Evolutionary conservation across 1,284 basidiomycete species (phyloP).

Genomic region (Chondrostereum purpureum): DNA sequence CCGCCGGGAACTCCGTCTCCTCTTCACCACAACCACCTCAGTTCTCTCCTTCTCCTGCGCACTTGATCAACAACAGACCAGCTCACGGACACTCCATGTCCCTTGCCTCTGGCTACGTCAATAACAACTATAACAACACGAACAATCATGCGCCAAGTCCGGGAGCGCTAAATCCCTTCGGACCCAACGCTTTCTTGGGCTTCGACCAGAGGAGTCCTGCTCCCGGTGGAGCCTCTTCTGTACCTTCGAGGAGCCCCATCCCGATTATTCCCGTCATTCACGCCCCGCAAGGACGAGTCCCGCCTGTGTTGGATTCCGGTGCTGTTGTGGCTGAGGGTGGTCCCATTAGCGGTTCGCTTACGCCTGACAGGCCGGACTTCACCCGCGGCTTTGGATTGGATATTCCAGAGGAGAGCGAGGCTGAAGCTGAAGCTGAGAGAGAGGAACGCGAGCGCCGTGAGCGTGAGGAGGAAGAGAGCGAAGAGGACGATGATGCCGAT

Average conservation of each 20-base stretch:
- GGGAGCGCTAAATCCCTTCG: conserved; percentile 52
- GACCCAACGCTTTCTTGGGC: conserved; percentile 43
- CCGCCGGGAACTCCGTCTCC: conserved; percentile 46
- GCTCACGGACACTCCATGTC: conserved; percentile 68
- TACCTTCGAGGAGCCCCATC: conserved; percentile 5
- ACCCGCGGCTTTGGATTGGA: conserved; percentile 71
- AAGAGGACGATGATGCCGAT: too few species aligned
- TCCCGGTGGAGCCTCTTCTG: too few species aligned
- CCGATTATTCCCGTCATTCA: conserved; percentile 16
- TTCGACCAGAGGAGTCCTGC: conserved; percentile 34
- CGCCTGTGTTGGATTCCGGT: conserved; percentile 22
- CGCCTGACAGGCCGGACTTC: conserved; percentile 64
- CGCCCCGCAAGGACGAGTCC: conserved; percentile 57
- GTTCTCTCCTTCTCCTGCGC: conserved; percentile 40
- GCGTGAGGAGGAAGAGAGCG: too few species aligned
- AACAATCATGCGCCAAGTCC: conserved; percentile 4
- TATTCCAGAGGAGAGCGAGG: conserved; percentile 59
- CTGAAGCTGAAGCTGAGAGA: conserved; percentile 20
- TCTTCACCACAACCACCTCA: conserved; percentile 58
- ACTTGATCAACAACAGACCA: conserved; percentile 34
- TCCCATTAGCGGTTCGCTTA: conserved; percentile 27
- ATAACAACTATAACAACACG: neutral
- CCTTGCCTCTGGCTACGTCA: conserved; percentile 40
- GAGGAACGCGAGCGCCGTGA: conserved; percentile 18
- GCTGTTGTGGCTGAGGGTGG: neutral